Conservation (phyloP, 768 basidiomycete species). For the Mycena capillaripes region DNA sequence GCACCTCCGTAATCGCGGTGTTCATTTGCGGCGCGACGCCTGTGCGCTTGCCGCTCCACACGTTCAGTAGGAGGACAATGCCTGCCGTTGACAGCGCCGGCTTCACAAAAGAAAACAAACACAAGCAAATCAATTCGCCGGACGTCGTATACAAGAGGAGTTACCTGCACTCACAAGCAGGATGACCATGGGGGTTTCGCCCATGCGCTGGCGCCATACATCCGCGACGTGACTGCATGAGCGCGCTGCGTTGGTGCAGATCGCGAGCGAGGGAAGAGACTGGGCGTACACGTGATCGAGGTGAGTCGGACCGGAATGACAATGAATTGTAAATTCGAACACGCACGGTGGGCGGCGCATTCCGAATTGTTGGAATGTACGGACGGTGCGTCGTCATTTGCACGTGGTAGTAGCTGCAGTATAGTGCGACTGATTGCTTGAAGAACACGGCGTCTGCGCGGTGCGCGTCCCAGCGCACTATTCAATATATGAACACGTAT, state of each 20-base stretch:
- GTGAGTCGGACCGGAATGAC: background rate
- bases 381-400: constrained; percentile 86
- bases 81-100: constrained; percentile 53
- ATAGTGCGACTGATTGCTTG: constrained; percentile 70
- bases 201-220: constrained; percentile 51
- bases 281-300: background rate
- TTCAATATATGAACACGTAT: too few species aligned
- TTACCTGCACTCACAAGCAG: constrained; percentile 51
- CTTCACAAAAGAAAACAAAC: constrained; percentile 33
- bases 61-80: constrained; percentile 74
- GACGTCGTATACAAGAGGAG: background rate
- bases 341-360: constrained; percentile 40
- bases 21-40: constrained; percentile 61
- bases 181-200: constrained; percentile 45
- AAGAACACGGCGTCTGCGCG: constrained; percentile 56
- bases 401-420: constrained; percentile 60
- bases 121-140: too few species aligned
- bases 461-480: constrained; percentile 61
- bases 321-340: background rate
- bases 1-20: constrained; percentile 70
- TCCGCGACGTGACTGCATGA: constrained; percentile 83
- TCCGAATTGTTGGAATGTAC: constrained; percentile 79
- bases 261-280: constrained; percentile 76
- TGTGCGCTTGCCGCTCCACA: constrained; percentile 73
- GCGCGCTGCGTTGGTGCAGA: constrained; percentile 88